Evolutionary conservation across 345 rosid species (phyloP), one percentile per base, ranked within the genome.

Genomic region (Euphorbia pulcherrima): DNA sequence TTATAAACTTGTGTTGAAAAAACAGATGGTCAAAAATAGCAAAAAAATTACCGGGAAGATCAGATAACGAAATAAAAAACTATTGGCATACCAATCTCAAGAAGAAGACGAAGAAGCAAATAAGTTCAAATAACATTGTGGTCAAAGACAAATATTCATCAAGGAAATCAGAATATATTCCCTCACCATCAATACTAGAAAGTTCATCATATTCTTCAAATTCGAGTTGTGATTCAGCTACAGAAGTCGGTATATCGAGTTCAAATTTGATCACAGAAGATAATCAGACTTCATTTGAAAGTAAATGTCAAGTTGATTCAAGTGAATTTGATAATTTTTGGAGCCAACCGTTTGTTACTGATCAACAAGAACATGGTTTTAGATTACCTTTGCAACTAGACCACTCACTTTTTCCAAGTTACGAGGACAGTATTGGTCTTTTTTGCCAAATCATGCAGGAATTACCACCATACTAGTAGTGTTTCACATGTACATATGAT

Each of bases 1-100:
- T 48, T 48, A 8, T 3, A 29, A 47, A n/a, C 33, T 23, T 17
- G 16, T 37, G 2, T 33, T 33, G 3, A 33, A 33, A 33, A 33
- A 3, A 4, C 69, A 81, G 84, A 51, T 81, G 84, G 84, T 78
- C 80, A 44, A 11, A 21, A 72, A 76, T 78, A 37, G 80, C 80
- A 23, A 52, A 65, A 47, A 62, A 67, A 47, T 68, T 81, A 59
- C 78, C 78, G 0, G 82, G 78, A 64, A 73, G 82, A 78, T 65
- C 84, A 24, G 84, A 81, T 39, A 81, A 81, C 7, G 80, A 72
- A 17, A 62, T 81, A 7, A 81, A 81, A 44, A 81, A 81, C 40
- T 67, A 70, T 51, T 81, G 84, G 84, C 78, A 81, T 28, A 46
- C 76, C 23, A 29, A 29, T 20, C 27, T 81, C 1, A 78, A 74